Evolutionary conservation across 768 basidiomycete genomes (phyloP).

Genomic region (Collybiopsis confluens): DNA sequence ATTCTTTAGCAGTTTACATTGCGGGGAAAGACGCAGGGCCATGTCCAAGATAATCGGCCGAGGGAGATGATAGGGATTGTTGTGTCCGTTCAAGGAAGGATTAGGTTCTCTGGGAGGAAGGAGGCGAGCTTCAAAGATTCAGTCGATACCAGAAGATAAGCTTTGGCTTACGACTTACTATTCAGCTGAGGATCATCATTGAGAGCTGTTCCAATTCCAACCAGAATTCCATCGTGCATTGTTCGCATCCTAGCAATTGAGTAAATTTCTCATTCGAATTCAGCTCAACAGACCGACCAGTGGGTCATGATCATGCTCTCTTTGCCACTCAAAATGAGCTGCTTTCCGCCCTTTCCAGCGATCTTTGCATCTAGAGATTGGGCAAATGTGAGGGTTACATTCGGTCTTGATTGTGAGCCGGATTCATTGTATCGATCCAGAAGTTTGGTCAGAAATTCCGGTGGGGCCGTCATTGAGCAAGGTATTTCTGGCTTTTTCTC

Average conservation of each 20-base stretch:
- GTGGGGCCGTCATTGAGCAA: background rate
- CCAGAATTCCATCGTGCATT: constrained; percentile 88
- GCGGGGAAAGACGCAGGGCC: constrained; percentile 56
- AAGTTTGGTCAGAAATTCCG: background rate
- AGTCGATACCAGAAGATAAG: background rate
- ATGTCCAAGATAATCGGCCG: constrained; percentile 84
- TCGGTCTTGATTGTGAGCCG: constrained; percentile 32
- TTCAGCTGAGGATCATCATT: constrained; percentile 96
- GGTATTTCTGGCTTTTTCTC: background rate
- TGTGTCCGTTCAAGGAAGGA: constrained; percentile 17
- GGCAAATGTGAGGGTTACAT: constrained; percentile 80
- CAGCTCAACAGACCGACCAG: constrained; percentile 68
- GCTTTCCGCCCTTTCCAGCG: constrained; percentile 65
- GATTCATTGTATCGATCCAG: background rate
- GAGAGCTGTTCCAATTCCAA: constrained; percentile 85
- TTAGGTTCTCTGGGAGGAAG: constrained; percentile 37
- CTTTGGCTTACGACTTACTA: constrained; percentile 36
- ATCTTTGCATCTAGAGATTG: constrained; percentile 88
- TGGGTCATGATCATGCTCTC: constrained; percentile 95
- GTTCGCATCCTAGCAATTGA: constrained; percentile 68
- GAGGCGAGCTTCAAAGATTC: constrained; percentile 42
- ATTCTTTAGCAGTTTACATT: constrained; percentile 71
- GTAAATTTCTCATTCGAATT: background rate
- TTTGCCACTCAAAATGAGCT: constrained; percentile 77
- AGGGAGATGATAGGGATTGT: constrained; percentile 48